Base-by-base conservation (phyloP, 2,329 filamentous ascomycete genomes). In the Didymella sp. region DNA sequence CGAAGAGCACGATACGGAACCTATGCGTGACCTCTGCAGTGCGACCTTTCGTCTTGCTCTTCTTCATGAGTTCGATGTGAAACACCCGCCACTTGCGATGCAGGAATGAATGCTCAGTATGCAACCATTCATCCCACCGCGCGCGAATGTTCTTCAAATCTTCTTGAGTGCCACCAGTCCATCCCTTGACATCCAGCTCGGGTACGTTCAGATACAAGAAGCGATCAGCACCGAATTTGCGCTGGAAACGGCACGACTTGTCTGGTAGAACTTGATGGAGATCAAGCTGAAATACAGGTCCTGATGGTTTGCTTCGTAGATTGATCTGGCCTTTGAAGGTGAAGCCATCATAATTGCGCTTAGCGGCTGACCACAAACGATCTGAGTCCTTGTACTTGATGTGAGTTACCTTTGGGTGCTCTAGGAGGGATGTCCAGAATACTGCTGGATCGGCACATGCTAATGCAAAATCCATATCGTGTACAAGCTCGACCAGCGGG, bases 151-250 rank as follows among this genome's bases (percentile, higher is more conserved):
- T 55, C 11, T 58, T 37, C 51, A 64, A 33, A 0, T 70, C 52
- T 0, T 37, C 50, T 7, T 19, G 8, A 9, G 12, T 62, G 27
- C 38, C 44, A 6, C 49, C 38, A 15, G 4, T n/a, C 35, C 24
- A 45, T 0, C 8, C 25, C 6, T 45, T 51, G 6, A 62, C 47
- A 6, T 42, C 28, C 1, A 59, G 43, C 12, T 62, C 60, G 0
- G 78, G 77, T 1, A 76, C 48, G 2, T 72, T 68, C 2, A 81
- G 55, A 37, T 77, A 78, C 1, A 82, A 61, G 19, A 82, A 78
- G 0, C 79, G 73, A 54, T 80, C 73, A 4, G 73, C 66, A 1
- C 74, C 75, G 49, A 73, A 78, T 6, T 65, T 67, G 6, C 76
- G 61, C 48, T 78, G 71, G n/a, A 78, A 68, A 0, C 71, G 70